Percentiles rank a stretch among this genome's conserved stretches.
Conservation (phyloP, 495 filamentous ascomycete species). For the Lasiosphaeria miniovina region DNA sequence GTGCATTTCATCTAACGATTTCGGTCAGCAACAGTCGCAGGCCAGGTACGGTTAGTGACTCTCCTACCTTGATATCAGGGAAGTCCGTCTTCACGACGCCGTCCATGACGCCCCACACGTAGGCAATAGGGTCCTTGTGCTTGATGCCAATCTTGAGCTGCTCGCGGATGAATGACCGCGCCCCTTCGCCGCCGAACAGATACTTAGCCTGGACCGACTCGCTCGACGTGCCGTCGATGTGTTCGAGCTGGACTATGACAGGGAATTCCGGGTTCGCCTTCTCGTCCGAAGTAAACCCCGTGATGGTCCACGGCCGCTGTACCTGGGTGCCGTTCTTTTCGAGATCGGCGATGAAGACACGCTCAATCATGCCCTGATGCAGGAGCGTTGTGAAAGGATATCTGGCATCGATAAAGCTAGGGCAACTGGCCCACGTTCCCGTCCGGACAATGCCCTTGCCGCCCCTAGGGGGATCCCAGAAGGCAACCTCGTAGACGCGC, state of each 20-base stretch:
- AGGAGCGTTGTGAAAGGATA: slow-evolving; percentile 74
- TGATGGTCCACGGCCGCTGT: slow-evolving; percentile 59
- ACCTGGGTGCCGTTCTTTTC: slow-evolving; percentile 55
- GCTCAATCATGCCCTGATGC: slow-evolving; percentile 74
- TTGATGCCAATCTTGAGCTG: slow-evolving; percentile 60
- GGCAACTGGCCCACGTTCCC: slow-evolving; percentile 69
- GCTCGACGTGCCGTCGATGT: slow-evolving; percentile 65
- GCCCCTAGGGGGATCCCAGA: slow-evolving; percentile 65
- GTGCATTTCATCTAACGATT: slow-evolving; percentile 79
- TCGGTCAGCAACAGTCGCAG: slow-evolving; percentile 13
- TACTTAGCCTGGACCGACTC: slow-evolving; percentile 57
- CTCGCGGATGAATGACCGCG: slow-evolving; percentile 56
- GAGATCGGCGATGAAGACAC: slow-evolving; percentile 67
- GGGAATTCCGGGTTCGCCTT: slow-evolving; percentile 57
- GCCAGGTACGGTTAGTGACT: background rate
- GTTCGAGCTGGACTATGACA: slow-evolving; percentile 66
- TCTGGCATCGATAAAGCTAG: slow-evolving; percentile 68
- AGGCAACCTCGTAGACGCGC: slow-evolving; percentile 72
- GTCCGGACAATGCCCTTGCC: slow-evolving; percentile 62
- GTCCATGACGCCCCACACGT: slow-evolving; percentile 77
- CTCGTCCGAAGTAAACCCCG: slow-evolving; percentile 60
- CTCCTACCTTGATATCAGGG: slow-evolving; percentile 62
- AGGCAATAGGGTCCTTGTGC: slow-evolving; percentile 61
- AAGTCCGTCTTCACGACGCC: slow-evolving; percentile 74
- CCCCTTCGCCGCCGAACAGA: slow-evolving; percentile 59